Percentiles rank a stretch among this genome's conserved stretches.
Evolutionary conservation across 1,284 basidiomycete species (phyloP).

Genomic region (Rhodotorula sp.): DNA sequence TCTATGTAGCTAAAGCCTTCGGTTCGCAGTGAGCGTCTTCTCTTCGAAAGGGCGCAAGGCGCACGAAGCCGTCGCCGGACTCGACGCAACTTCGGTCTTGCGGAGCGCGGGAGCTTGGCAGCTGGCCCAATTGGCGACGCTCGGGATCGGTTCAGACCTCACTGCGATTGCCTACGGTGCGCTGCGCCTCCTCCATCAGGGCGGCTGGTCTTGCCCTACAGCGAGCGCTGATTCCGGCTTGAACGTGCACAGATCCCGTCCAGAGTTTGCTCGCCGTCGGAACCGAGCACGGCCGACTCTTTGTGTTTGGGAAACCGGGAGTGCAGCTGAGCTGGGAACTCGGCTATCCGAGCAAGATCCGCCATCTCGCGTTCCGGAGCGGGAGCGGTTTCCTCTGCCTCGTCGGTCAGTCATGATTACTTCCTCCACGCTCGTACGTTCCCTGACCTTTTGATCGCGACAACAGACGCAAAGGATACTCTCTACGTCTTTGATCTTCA

Average conservation of each 20-base stretch:
- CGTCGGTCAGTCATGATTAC: constrained; percentile 57
- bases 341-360: constrained; percentile 58
- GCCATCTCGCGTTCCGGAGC: constrained; percentile 64
- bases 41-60: constrained; percentile 23
- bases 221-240: not conserved
- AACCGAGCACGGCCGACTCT: constrained; percentile 57
- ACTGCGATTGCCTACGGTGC: constrained; percentile 48
- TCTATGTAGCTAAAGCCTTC: not conserved
- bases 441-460: not conserved
- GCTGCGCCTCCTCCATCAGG: too few relatives aligned
- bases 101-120: constrained; percentile 34
- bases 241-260: constrained; percentile 59
- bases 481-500: constrained; percentile 69
- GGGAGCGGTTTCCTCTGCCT: constrained; percentile 62
- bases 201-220: not conserved
- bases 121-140: constrained; percentile 45
- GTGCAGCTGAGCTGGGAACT: constrained; percentile 61
- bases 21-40: constrained; percentile 19
- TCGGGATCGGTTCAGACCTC: constrained; percentile 48
- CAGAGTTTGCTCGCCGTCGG: constrained; percentile 73
- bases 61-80: constrained; percentile 1
- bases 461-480: constrained; percentile 63
- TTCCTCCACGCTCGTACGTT: too few relatives aligned
- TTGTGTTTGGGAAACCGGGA: constrained; percentile 63
- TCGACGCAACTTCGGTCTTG: constrained; percentile 23